phyloP scores from a whole-genome alignment of 495 filamentous ascomycete genomes.

The Penicillium dipodomyicola region DNA sequence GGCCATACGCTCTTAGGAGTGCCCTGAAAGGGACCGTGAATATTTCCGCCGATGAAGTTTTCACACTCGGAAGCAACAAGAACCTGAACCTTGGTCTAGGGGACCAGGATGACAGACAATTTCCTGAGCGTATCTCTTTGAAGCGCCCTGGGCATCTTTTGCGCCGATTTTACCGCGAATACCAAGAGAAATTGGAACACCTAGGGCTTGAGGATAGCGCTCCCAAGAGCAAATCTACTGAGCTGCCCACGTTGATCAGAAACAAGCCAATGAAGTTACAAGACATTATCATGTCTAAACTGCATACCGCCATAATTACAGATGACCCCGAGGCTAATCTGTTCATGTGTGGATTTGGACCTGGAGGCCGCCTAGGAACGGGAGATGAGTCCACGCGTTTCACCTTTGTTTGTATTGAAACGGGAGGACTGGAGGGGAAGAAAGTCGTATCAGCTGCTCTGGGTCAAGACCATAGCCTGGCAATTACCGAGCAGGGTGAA shows the following conservation, averaged over 20 bases:
- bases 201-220: conserved; percentile 24
- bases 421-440: conserved; percentile 65
- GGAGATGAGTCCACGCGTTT: conserved; percentile 88
- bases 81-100: conserved; percentile 90
- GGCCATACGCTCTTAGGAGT: conserved; percentile 22
- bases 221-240: conserved; percentile 28
- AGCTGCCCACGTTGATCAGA: conserved; percentile 65
- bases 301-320: conserved; percentile 87
- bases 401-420: conserved; percentile 75
- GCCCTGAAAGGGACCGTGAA: conserved; percentile 34
- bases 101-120: conserved; percentile 90
- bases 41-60: conserved; percentile 77
- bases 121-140: conserved; percentile 76
- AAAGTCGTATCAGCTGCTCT: conserved; percentile 71
- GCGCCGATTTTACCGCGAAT: conserved; percentile 62
- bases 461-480: conserved; percentile 88
- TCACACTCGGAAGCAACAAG: conserved; percentile 91
- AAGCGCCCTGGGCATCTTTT: conserved; percentile 80
- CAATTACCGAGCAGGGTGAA: conserved; percentile 74
- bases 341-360: conserved; percentile 88
- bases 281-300: conserved; percentile 81
- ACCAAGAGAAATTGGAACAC: conserved; percentile 42
- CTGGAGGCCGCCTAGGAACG: conserved; percentile 83
- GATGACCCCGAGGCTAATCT: conserved; percentile 89
- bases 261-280: conserved; percentile 69